Conservation (phyloP, 73 alveolate genomes). For the Stentor coeruleus region DNA sequence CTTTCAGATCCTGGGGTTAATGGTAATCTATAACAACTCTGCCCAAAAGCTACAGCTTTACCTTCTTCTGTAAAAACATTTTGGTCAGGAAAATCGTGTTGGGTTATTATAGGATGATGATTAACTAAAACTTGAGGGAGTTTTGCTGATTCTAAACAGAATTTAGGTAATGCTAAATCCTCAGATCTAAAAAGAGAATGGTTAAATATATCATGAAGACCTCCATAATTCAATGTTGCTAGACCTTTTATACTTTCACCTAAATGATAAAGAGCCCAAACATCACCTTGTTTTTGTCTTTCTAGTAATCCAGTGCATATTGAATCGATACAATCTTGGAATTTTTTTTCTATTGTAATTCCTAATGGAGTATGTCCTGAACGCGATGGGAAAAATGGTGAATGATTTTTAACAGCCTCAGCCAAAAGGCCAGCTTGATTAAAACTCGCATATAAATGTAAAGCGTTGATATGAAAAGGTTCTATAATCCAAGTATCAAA, state of each 20-base stretch:
- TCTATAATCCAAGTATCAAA: neutral
- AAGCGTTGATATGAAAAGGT: neutral
- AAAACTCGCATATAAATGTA: neutral
- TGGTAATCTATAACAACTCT: neutral
- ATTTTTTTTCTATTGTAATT: neutral
- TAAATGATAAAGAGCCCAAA: neutral
- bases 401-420: neutral
- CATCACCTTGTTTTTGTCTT: neutral
- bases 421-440: neutral
- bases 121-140: neutral
- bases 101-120: neutral
- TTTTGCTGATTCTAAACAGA: neutral
- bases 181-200: neutral
- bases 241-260: neutral
- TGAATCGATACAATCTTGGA: neutral
- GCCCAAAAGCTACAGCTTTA: constrained; percentile 9
- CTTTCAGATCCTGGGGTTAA: neutral
- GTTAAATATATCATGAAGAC: neutral
- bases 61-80: neutral
- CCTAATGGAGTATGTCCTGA: neutral
- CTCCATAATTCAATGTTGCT: neutral
- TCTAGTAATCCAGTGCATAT: neutral
- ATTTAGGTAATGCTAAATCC: neutral
- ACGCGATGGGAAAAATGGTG: neutral
- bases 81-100: neutral